Conservation (phyloP, 805 yeast species). For the Yamadazyma sp. region DNA sequence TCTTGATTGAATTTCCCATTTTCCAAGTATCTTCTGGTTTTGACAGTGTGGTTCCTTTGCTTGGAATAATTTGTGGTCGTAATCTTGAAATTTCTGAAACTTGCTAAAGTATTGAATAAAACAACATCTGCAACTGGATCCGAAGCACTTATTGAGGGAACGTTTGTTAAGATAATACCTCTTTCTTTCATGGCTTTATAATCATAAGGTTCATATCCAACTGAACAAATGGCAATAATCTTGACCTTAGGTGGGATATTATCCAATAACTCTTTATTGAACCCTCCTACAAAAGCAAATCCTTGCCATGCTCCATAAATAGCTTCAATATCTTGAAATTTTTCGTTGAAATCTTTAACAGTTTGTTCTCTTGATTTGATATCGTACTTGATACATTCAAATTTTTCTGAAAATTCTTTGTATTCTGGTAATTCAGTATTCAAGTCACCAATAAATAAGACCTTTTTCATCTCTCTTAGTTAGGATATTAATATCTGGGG, state of each 20-base stretch:
- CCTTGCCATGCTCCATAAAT: constrained; percentile 63
- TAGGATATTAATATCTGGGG: too few relatives aligned
- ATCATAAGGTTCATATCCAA: constrained; percentile 56
- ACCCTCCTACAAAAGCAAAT: constrained; percentile 50
- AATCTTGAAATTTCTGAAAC: constrained; percentile 44
- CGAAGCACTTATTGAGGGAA: constrained; percentile 53
- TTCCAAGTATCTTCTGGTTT: constrained; percentile 38
- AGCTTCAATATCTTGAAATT: constrained; percentile 44
- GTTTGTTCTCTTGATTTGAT: constrained; percentile 43
- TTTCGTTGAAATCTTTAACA: constrained; percentile 34
- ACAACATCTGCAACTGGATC: constrained; percentile 75
- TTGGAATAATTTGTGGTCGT: constrained; percentile 31
- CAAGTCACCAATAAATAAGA: constrained; percentile 50
- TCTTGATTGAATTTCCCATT: constrained; percentile 32
- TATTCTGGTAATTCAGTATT: constrained; percentile 47
- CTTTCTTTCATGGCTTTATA: constrained; percentile 33
- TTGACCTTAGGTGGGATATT: constrained; percentile 45
- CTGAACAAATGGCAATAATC: constrained; percentile 52
- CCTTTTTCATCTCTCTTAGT: too few relatives aligned
- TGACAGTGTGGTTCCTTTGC: constrained; percentile 44
- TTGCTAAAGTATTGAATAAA: constrained; percentile 52
- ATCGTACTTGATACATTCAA: constrained; percentile 36
- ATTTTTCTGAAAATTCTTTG: constrained; percentile 33
- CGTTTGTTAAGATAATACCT: constrained; percentile 58
- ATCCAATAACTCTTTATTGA: constrained; percentile 40